These are phyloP conservation scores for Orbilia quercus DNA, from an alignment of 2,329 filamentous ascomycete genomes.

Conservation along the genomic window DNA sequence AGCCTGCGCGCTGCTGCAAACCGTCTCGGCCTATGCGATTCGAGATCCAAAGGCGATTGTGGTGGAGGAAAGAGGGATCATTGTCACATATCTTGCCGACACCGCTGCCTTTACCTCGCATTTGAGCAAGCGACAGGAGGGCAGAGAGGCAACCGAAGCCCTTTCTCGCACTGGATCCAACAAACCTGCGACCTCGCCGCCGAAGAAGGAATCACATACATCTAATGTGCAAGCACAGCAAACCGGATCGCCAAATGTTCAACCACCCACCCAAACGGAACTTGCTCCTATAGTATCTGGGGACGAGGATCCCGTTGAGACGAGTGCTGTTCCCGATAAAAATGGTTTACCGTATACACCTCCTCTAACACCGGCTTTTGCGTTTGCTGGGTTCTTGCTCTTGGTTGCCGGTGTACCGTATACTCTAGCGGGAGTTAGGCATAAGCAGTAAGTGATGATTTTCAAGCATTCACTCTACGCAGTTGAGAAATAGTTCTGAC, in stretches of 20 bases:
- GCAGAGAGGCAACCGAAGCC: constrained; percentile 12
- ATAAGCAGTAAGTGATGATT: constrained; percentile 68
- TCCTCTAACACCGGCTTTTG: constrained; percentile 81
- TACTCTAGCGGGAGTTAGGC: constrained; percentile 83
- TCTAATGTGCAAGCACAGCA: constrained; percentile 2
- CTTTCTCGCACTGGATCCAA: constrained; percentile 5
- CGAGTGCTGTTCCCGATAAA: constrained; percentile 29
- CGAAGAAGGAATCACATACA: background rate
- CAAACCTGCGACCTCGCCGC: constrained; percentile 4
- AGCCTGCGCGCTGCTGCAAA: constrained; percentile 39
- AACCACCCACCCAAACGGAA: constrained; percentile 24
- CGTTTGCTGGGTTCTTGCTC: constrained; percentile 80
- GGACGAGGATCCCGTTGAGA: constrained; percentile 3
- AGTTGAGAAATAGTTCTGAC: background rate
- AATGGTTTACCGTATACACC: constrained; percentile 76
- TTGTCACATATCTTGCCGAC: constrained; percentile 51
- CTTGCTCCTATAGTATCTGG: constrained; percentile 24
- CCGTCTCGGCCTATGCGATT: constrained; percentile 49
- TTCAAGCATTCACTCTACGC: too few species aligned
- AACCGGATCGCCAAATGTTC: background rate
- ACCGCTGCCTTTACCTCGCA: constrained; percentile 23
- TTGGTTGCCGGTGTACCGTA: constrained; percentile 78
- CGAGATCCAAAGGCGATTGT: constrained; percentile 35
- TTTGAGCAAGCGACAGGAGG: constrained; percentile 33
- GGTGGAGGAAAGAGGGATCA: constrained; percentile 38